Conservation (phyloP, 768 basidiomycete genomes). For the Dioszegia crocea region DNA sequence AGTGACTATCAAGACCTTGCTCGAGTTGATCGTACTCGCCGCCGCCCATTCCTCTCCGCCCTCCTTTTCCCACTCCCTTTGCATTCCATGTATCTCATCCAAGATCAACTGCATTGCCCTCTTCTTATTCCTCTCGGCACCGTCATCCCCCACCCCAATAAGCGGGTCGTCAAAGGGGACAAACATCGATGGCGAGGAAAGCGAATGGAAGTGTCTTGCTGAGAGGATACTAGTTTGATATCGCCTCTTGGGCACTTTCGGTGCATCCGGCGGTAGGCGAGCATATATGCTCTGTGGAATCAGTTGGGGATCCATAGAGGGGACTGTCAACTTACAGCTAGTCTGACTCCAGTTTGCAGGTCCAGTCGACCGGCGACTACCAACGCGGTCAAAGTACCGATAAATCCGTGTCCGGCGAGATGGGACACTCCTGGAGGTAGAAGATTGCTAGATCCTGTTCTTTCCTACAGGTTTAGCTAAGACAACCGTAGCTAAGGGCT, state of each 20-base stretch:
- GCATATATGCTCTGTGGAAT: conserved; percentile 31
- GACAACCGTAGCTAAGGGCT: too few relatives aligned
- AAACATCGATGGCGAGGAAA: conserved; percentile 29
- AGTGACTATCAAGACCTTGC: conserved; percentile 41
- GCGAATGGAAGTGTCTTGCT: conserved; percentile 40
- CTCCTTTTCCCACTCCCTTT: conserved; percentile 34
- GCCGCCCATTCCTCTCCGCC: conserved; percentile 41
- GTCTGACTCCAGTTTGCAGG: conserved; percentile 36
- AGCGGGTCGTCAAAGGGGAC: conserved; percentile 21
- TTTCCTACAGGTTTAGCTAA: conserved; percentile 23
- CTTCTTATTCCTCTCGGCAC: conserved; percentile 17
- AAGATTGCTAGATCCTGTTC: conserved; percentile 16
- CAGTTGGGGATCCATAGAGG: not conserved
- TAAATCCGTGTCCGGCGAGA: conserved; percentile 47
- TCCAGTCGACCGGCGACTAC: conserved; percentile 41
- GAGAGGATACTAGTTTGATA: conserved; percentile 41
- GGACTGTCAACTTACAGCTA: conserved; percentile 26
- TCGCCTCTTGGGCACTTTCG: conserved; percentile 5
- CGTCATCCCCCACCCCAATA: conserved; percentile 1
- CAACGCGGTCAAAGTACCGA: conserved; percentile 44
- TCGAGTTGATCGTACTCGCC: conserved; percentile 44
- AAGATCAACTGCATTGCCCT: conserved; percentile 42
- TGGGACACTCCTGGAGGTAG: conserved; percentile 38
- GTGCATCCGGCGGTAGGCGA: conserved; percentile 27
- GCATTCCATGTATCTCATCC: conserved; percentile 39